Evolutionary conservation across 371 early-diverging fungal genomes (phyloP), one percentile per base, ranked within the genome.

Genomic region (Circinella minor): DNA sequence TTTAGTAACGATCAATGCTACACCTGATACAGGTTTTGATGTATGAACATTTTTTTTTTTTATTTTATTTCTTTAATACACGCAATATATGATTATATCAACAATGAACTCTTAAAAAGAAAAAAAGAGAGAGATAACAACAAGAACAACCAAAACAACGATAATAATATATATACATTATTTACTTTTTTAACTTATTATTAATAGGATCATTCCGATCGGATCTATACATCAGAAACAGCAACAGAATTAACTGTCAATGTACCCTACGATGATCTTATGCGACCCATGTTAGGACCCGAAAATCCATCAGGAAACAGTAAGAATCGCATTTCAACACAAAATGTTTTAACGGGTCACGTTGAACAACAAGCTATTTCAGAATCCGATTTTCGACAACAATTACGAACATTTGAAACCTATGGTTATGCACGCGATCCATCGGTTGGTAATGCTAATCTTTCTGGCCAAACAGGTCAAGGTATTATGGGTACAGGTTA

Each of bases 351-450:
- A 55, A 91, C 88, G 66, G 96, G 96, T 8, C 92, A 92, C 76
- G 91, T 94, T 4, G 95, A 96, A 68, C 88, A 91, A 63, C 91
- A 93, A 70, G 86, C 86, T 49, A 92, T 93, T 74, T 88, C 91
- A 6, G 93, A 94, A 61, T 72, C 79, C 69, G 88, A 90, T 66
- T 96, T 96, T 72, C 82, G 90, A 65, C 88, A 90, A 34, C 92
- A 96, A 78, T 86, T 91, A 59, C 85, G 94, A 59, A 95, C 95
- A 0, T 96, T 90, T 74, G 81, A 89, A 63, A 87, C 91, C 17
- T 91, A 88, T 74, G 95, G 95, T 46, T 97, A 92, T 77, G 94
- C 97, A 36, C 85, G 91, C 59, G 92, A 97, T 83, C 97, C 97
- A 34, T 87, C 90, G 10, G 61, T 88, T 37, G 67, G 79, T 54